Percentiles rank a stretch among this genome's conserved stretches.
Conservation (phyloP, 2,329 filamentous ascomycete genomes). For the Arthrobotrys iridis region DNA sequence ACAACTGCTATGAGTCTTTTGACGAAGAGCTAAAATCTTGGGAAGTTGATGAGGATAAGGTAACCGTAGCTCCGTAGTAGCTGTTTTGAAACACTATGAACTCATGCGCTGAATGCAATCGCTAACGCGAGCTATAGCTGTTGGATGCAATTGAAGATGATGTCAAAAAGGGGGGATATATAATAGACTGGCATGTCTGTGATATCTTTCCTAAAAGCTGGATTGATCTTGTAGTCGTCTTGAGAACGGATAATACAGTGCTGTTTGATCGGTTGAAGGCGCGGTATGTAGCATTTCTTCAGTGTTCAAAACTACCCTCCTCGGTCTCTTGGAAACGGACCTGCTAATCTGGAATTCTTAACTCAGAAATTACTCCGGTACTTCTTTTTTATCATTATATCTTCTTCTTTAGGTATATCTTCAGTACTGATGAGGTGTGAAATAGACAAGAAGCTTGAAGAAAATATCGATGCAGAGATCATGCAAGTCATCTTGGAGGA, state of each 20-base stretch:
- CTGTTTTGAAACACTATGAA: background rate
- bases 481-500: constrained; percentile 95
- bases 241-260: constrained; percentile 80
- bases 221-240: constrained; percentile 93
- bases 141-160: constrained; percentile 89
- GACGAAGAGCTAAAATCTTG: constrained; percentile 86
- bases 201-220: constrained; percentile 92
- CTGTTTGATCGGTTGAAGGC: constrained; percentile 84
- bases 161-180: constrained; percentile 78
- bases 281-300: constrained; percentile 68
- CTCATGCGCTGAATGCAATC: background rate
- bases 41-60: constrained; percentile 97
- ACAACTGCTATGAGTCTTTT: constrained; percentile 84
- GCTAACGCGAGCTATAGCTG: constrained; percentile 69
- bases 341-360: no score
- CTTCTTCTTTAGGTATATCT: background rate
- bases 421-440: constrained; percentile 3
- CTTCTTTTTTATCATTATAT: constrained; percentile 15
- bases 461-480: constrained; percentile 96
- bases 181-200: constrained; percentile 98
- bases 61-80: constrained; percentile 60
- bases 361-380: constrained; percentile 20
- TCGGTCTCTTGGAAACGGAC: background rate
- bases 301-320: background rate
- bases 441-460: constrained; percentile 86